Evolutionary conservation across 2,329 filamentous ascomycete genomes (phyloP).

Genomic region (Fusarium pseudonygamai): DNA sequence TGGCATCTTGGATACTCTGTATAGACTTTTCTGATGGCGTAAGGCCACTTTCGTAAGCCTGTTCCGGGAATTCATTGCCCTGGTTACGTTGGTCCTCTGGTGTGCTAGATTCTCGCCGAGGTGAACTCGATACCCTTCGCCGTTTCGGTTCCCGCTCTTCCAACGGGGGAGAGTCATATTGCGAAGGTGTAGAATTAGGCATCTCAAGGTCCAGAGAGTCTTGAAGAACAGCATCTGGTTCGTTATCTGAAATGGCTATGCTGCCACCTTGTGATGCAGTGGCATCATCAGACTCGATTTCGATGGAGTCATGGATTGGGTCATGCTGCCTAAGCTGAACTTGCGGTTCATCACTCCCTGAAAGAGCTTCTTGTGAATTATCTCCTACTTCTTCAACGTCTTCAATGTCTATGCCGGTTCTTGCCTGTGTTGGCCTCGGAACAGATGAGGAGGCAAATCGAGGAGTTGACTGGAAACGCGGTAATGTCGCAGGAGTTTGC

Average conservation of each 20-base stretch:
- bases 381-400: conserved; percentile 47
- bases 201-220: conserved; percentile 16
- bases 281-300: conserved; percentile 42
- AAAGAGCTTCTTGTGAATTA: conserved; percentile 9
- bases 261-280: conserved; percentile 24
- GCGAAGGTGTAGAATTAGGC: not conserved
- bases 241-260: conserved; percentile 2
- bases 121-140: conserved; percentile 44
- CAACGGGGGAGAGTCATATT: conserved; percentile 10
- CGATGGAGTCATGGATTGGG: conserved; percentile 41
- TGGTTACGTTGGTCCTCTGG: not conserved
- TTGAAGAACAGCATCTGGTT: not conserved
- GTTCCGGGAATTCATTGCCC: not conserved
- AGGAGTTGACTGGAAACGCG: conserved; percentile 52
- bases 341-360: conserved; percentile 1
- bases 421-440: conserved; percentile 43
- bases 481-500: conserved; percentile 44
- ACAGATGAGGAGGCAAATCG: conserved; percentile 50
- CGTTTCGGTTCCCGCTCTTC: conserved; percentile 41
- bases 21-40: conserved; percentile 16
- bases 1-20: conserved; percentile 20
- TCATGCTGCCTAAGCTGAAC: conserved; percentile 9
- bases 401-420: conserved; percentile 43
- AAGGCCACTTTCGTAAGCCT: not conserved
- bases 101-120: conserved; percentile 25